These are phyloP conservation scores for Brassica rapa DNA, from an alignment of 345 rosid genomes.

Conservation along the genomic window DNA sequence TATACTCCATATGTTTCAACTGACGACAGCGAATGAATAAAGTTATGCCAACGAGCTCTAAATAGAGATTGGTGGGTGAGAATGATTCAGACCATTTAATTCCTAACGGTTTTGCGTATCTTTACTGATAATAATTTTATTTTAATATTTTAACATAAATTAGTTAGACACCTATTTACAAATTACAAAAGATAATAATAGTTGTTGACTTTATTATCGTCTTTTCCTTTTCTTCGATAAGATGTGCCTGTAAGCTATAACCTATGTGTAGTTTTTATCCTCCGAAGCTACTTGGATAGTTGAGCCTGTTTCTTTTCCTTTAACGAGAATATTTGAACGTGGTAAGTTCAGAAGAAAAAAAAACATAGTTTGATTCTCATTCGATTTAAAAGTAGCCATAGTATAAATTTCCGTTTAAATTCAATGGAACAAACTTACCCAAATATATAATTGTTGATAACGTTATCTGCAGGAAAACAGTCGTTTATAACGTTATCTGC, in stretches of 20 bases:
- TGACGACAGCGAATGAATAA: conserved; percentile 22
- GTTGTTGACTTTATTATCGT: conserved; percentile 27
- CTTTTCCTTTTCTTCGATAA: conserved; percentile 20
- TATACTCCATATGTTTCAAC: not conserved
- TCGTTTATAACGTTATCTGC: not conserved
- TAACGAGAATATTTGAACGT: not conserved
- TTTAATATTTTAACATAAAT: not conserved
- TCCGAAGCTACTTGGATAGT: not conserved
- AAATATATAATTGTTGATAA: not conserved
- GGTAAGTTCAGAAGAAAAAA: not conserved
- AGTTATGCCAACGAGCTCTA: conserved; percentile 34
- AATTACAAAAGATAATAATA: conserved; percentile 6
- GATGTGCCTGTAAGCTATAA: conserved; percentile 3
- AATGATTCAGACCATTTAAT: conserved; percentile 31
- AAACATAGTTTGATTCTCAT: conserved; percentile 1
- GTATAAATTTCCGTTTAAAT: not conserved
- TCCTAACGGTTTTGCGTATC: conserved; percentile 25
- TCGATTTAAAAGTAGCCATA: not conserved
- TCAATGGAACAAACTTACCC: not conserved
- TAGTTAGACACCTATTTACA: conserved; percentile 1
- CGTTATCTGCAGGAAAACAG: not conserved
- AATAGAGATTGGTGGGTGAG: conserved; percentile 16
- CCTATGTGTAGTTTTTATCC: conserved; percentile 9
- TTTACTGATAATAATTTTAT: conserved; percentile 15
- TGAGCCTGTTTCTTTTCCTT: not conserved